phyloP scores from a whole-genome alignment of 139 green algal genomes.

The Eudorina sp. region DNA sequence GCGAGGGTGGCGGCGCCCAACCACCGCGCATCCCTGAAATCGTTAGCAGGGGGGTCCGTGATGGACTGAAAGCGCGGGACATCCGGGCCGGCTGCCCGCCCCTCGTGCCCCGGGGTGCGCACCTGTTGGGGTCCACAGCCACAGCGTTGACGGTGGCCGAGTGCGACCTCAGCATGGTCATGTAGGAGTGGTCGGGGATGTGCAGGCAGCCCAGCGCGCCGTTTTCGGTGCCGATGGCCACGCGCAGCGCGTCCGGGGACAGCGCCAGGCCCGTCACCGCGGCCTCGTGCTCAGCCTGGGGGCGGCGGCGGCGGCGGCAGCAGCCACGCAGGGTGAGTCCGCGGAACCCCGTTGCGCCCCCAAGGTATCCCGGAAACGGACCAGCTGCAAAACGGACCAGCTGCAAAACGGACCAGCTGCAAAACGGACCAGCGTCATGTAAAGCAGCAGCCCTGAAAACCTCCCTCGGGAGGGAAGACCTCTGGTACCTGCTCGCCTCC shows the following conservation, averaged over 20 bases:
- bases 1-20: too few species aligned
- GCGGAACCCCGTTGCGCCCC: not conserved
- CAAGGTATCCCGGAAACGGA: too few species aligned
- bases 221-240: conserved; percentile 76
- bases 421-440: too few species aligned
- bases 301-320: not conserved
- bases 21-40: too few species aligned
- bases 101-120: not conserved
- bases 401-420: too few species aligned
- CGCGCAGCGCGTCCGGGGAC: conserved; percentile 73
- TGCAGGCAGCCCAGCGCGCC: conserved; percentile 82
- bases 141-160: conserved; percentile 70
- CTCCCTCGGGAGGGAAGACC: too few species aligned
- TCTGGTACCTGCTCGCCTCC: too few species aligned
- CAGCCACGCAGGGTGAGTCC: not conserved
- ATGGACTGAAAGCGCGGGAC: too few species aligned
- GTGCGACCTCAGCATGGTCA: conserved; percentile 82
- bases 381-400: too few species aligned
- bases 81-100: too few species aligned
- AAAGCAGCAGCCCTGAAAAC: too few species aligned
- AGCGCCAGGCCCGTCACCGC: conserved; percentile 75
- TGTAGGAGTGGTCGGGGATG: conserved; percentile 76
- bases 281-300: conserved; percentile 82
- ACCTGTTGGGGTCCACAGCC: conserved; percentile 71
- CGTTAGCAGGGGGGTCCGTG: too few species aligned